A percentile compares a stretch with the other conserved stretches of the same genome.
Conservation (phyloP, 345 rosid genomes). For the Acer campestre region DNA sequence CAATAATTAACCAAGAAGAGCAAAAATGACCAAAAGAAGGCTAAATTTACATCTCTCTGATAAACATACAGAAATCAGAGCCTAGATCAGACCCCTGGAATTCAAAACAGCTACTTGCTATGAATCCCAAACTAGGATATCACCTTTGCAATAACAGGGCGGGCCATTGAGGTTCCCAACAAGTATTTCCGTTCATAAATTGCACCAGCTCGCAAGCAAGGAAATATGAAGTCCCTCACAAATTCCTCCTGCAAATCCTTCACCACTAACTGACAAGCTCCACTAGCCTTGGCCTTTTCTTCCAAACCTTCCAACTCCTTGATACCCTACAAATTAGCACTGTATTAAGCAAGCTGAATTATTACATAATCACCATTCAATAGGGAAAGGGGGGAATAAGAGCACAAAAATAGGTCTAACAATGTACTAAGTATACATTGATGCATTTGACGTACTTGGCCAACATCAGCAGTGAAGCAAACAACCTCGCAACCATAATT, state of each 20-base stretch:
- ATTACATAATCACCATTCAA: not conserved
- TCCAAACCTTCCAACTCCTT: slow-evolving; percentile 93
- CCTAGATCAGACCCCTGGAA: not conserved
- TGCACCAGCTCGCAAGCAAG: slow-evolving; percentile 96
- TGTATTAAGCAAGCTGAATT: slow-evolving; percentile 1
- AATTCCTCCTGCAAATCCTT: slow-evolving; percentile 92
- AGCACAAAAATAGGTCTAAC: not conserved
- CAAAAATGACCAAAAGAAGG: not conserved
- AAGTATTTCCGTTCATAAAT: slow-evolving; percentile 88
- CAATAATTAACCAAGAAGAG: slow-evolving; percentile 1
- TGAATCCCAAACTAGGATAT: slow-evolving; percentile 3
- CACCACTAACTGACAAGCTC: slow-evolving; percentile 91
- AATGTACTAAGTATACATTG: not conserved
- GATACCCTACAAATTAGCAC: slow-evolving; percentile 57
- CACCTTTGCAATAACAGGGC: slow-evolving; percentile 98
- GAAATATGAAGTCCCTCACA: slow-evolving; percentile 82
- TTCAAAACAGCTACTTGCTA: slow-evolving; percentile 9
- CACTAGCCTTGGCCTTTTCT: slow-evolving; percentile 92
- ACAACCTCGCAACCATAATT: slow-evolving; percentile 99
- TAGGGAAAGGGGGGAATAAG: not conserved
- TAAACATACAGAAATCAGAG: not conserved
- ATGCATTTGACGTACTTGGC: slow-evolving; percentile 61
- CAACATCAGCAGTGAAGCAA: slow-evolving; percentile 99
- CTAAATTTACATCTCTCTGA: not conserved
- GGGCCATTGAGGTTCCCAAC: slow-evolving; percentile 98